Conservation (phyloP, 1,284 basidiomycete genomes). For the Stygiomarasmius scandens region DNA sequence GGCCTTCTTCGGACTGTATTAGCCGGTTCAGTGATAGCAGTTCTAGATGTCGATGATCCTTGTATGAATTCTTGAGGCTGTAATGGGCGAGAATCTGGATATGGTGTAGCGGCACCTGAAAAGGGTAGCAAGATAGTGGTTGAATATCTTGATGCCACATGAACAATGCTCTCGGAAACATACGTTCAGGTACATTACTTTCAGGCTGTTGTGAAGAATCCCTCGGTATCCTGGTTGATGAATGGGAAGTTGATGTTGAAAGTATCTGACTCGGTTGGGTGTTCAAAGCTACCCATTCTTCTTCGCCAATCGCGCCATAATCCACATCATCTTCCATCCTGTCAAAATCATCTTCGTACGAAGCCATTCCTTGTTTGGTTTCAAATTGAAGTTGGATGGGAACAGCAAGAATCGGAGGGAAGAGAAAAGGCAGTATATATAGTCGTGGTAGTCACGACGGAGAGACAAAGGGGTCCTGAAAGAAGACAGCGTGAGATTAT, state of each 20-base stretch:
- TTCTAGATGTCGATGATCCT: slow-evolving; percentile 1
- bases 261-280: neutral
- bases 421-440: no score
- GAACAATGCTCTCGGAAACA: no score
- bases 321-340: slow-evolving; percentile 12
- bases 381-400: no score
- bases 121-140: neutral
- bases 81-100: neutral
- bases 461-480: no score
- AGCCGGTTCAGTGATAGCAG: neutral
- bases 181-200: no score
- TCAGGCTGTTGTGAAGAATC: no score
- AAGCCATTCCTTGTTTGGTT: no score
- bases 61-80: slow-evolving; percentile 3
- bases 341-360: slow-evolving; percentile 15
- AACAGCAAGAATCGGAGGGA: no score
- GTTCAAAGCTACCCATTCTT: slow-evolving; percentile 13
- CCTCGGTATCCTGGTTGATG: neutral
- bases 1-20: neutral
- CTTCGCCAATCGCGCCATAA: slow-evolving; percentile 13
- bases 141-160: neutral
- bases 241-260: neutral
- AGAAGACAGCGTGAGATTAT: no score
- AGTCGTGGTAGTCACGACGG: no score
- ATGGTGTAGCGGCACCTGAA: no score